Percentiles rank a stretch among this genome's conserved stretches.
Conservation (phyloP, 2,329 filamentous ascomycete genomes). For the Neospermospora avenae region DNA sequence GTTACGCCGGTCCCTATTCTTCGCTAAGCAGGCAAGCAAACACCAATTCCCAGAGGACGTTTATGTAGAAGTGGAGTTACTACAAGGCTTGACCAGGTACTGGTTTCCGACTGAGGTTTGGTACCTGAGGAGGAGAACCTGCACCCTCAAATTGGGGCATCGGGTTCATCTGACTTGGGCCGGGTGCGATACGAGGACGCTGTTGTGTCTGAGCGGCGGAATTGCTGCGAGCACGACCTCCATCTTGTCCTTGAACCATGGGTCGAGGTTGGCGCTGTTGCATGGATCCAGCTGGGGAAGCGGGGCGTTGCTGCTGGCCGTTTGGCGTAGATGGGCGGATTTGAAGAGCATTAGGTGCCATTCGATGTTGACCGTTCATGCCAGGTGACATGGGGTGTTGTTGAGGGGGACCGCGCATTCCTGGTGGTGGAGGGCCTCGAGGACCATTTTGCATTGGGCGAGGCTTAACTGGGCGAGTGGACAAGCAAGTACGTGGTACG, state of each 20-base stretch:
- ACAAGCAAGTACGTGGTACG: slow-evolving; percentile 88
- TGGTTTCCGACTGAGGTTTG: slow-evolving; percentile 30
- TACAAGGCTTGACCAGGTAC: slow-evolving; percentile 35
- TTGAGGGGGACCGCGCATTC: slow-evolving; percentile 25
- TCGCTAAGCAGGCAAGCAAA: slow-evolving; percentile 9
- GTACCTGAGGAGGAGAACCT: slow-evolving; percentile 14
- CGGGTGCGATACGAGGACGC: slow-evolving; percentile 24
- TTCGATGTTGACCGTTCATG: slow-evolving; percentile 17
- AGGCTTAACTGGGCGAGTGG: slow-evolving; percentile 74
- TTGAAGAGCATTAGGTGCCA: slow-evolving; percentile 25
- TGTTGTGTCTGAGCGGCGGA: slow-evolving; percentile 26
- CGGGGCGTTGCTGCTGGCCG: slow-evolving; percentile 6
- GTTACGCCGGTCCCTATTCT: slow-evolving; percentile 14
- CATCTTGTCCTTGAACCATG: slow-evolving; percentile 5
- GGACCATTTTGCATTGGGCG: slow-evolving; percentile 33
- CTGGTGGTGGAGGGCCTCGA: slow-evolving; percentile 26
- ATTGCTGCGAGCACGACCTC: slow-evolving; percentile 24
- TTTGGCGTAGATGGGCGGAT: slow-evolving; percentile 8
- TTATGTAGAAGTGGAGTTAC: slow-evolving; percentile 4
- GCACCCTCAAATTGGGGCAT: slow-evolving; percentile 11
- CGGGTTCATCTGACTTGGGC: slow-evolving; percentile 29
- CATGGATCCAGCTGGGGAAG: slow-evolving; percentile 8
- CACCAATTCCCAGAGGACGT: background rate
- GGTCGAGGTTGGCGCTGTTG: slow-evolving; percentile 3
- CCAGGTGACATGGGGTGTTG: slow-evolving; percentile 23